phyloP scores from a whole-genome alignment of 305 asterid genomes.

The Solanum chacoense region DNA sequence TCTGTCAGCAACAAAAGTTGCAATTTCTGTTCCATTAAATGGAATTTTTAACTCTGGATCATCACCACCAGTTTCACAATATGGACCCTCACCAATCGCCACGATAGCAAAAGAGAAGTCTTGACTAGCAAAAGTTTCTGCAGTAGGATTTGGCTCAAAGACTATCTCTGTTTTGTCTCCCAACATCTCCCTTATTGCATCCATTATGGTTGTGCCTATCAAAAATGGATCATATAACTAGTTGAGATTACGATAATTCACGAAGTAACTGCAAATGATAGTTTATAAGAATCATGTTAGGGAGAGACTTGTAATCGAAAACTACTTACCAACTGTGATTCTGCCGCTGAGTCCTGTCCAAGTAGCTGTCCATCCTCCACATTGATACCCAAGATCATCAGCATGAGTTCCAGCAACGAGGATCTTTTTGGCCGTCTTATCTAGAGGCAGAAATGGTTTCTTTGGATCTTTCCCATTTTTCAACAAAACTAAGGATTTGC shows the following conservation, averaged over 20 bases:
- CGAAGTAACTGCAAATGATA: neutral
- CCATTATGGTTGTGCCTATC: slow-evolving; percentile 70
- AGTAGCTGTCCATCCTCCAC: slow-evolving; percentile 88
- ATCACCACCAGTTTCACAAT: slow-evolving; percentile 65
- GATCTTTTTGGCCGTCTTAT: slow-evolving; percentile 47
- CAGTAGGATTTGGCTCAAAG: slow-evolving; percentile 47
- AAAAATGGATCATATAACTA: neutral
- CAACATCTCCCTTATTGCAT: slow-evolving; percentile 48
- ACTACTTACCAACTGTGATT: slow-evolving; percentile 48
- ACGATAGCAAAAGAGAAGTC: slow-evolving; percentile 56
- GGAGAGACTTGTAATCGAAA: neutral
- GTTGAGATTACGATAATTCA: neutral
- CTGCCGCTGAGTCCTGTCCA: slow-evolving; percentile 78
- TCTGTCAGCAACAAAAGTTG: slow-evolving; percentile 33
- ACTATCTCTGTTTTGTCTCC: slow-evolving; percentile 45
- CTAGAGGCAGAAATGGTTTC: slow-evolving; percentile 71
- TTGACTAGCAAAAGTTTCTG: slow-evolving; percentile 20
- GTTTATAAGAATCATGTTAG: neutral
- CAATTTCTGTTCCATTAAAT: slow-evolving; percentile 40
- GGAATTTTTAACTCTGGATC: slow-evolving; percentile 45
- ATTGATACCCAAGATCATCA: slow-evolving; percentile 83
- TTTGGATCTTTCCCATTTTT: slow-evolving; percentile 69
- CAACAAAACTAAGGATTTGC: slow-evolving; percentile 68
- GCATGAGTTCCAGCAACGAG: slow-evolving; percentile 78
- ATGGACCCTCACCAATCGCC: slow-evolving; percentile 68